A percentile compares a stretch with the other conserved stretches of the same genome.
These are phyloP conservation scores for Hibiscus tridactylites DNA, from an alignment of 345 rosid genomes.

Conservation along the genomic window DNA sequence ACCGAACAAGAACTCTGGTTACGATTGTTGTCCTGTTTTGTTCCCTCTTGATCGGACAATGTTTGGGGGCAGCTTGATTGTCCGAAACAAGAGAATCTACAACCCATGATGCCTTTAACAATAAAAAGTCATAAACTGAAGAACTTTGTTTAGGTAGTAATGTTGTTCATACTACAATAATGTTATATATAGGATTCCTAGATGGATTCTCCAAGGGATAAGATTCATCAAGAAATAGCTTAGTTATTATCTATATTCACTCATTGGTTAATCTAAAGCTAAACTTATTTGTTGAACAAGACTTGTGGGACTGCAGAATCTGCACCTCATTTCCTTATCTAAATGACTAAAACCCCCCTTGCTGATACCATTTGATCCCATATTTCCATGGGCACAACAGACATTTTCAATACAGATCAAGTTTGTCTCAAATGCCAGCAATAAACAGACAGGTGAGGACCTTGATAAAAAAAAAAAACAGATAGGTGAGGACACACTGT, in stretches of 20 bases:
- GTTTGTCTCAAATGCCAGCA: not conserved
- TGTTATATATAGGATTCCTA: not conserved
- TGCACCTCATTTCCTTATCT: not conserved
- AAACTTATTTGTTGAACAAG: too few relatives aligned
- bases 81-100: constrained; percentile 11
- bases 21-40: not conserved
- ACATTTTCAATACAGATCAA: not conserved
- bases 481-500: not conserved
- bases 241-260: constrained; percentile 9
- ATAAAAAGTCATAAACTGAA: too few relatives aligned
- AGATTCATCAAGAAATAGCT: not conserved
- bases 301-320: not conserved
- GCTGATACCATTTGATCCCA: not conserved
- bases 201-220: constrained; percentile 17
- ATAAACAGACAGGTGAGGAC: not conserved
- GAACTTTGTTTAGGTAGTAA: not conserved
- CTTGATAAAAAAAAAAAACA: not conserved
- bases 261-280: not conserved
- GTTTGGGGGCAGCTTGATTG: constrained; percentile 3
- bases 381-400: not conserved
- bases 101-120: constrained; percentile 15
- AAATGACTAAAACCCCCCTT: constrained; percentile 2
- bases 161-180: not conserved
- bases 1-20: constrained; percentile 1
- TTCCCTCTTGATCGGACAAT: not conserved